These are phyloP conservation scores for Trichoderma guizhouense DNA, from an alignment of 2,329 filamentous ascomycete genomes.

Conservation along the genomic window DNA sequence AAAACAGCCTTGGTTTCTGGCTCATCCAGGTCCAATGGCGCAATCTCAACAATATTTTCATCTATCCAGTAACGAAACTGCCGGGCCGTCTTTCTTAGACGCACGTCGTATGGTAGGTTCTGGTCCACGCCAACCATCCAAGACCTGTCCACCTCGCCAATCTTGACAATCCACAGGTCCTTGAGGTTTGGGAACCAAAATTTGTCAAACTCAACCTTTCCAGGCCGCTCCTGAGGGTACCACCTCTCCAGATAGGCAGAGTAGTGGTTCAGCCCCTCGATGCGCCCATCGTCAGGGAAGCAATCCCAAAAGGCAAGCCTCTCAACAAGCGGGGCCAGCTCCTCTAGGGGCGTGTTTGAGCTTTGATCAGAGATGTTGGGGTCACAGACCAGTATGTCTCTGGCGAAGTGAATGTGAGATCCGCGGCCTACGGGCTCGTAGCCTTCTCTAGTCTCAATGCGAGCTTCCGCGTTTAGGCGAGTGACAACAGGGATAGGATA, in stretches of 20 bases:
- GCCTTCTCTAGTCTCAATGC: conserved; percentile 33
- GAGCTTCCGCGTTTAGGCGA: conserved; percentile 36
- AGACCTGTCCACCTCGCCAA: conserved; percentile 36
- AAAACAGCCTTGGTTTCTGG: conserved; percentile 34
- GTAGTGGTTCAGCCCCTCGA: conserved; percentile 34
- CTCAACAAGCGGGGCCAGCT: conserved; percentile 33
- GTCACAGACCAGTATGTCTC: conserved; percentile 39
- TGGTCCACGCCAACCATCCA: conserved; percentile 36
- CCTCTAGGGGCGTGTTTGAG: conserved; percentile 32
- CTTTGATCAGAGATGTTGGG: conserved; percentile 35
- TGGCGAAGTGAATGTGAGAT: conserved; percentile 36
- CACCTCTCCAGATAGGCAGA: conserved; percentile 34
- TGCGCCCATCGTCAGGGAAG: conserved; percentile 37
- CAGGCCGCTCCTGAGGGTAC: conserved; percentile 31
- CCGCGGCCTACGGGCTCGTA: conserved; percentile 36
- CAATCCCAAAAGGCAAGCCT: conserved; percentile 40
- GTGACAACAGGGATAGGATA: conserved; percentile 37
- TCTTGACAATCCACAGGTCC: conserved; percentile 40
- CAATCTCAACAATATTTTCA: conserved; percentile 38
- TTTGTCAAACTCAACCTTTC: conserved; percentile 36
- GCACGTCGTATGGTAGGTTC: conserved; percentile 29
- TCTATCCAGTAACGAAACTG: conserved; percentile 40
- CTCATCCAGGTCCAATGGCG: conserved; percentile 33
- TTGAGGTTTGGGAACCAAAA: conserved; percentile 39
- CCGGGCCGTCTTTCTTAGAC: conserved; percentile 33